Percentiles rank a stretch among this genome's conserved stretches.
Evolutionary conservation across 345 rosid species (phyloP).

Genomic region (Lepidium africanum): DNA sequence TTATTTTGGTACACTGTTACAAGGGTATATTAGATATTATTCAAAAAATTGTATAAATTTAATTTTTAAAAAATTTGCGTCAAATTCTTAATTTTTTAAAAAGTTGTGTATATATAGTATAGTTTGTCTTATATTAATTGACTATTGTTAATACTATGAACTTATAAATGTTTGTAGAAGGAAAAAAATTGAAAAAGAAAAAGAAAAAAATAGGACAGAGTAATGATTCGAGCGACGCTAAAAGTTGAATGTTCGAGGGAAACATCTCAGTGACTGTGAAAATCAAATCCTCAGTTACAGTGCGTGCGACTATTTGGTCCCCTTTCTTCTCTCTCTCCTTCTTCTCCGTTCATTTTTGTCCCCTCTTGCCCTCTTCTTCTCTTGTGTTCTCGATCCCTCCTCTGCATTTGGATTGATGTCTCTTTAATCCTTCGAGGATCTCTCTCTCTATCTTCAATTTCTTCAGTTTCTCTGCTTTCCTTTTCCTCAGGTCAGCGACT

Average conservation of each 20-base stretch:
- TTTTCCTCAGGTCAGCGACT: slow-evolving; percentile 22
- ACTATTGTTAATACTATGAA: neutral
- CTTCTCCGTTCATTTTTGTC: slow-evolving; percentile 17
- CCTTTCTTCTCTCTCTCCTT: slow-evolving; percentile 6
- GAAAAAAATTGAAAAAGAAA: neutral
- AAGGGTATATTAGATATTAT: no score
- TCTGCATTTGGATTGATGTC: slow-evolving; percentile 27
- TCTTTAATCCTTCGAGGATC: slow-evolving; percentile 15
- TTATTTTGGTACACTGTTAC: no score
- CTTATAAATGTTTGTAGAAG: neutral
- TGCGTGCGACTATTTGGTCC: slow-evolving; percentile 19
- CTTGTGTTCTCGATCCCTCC: neutral
- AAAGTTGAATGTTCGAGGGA: slow-evolving; percentile 20
- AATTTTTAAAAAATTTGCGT: no score
- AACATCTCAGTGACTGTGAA: slow-evolving; percentile 27
- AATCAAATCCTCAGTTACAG: slow-evolving; percentile 17
- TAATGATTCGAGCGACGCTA: slow-evolving; percentile 13
- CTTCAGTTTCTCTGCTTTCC: neutral
- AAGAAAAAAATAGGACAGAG: neutral
- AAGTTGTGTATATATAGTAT: no score
- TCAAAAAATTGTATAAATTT: no score
- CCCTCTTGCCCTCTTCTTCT: neutral
- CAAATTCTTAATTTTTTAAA: no score
- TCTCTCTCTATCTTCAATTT: neutral
- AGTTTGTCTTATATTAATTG: no score